These are phyloP conservation scores for Allium sativum DNA, from an alignment of 106 monocot species.

Conservation along the genomic window DNA sequence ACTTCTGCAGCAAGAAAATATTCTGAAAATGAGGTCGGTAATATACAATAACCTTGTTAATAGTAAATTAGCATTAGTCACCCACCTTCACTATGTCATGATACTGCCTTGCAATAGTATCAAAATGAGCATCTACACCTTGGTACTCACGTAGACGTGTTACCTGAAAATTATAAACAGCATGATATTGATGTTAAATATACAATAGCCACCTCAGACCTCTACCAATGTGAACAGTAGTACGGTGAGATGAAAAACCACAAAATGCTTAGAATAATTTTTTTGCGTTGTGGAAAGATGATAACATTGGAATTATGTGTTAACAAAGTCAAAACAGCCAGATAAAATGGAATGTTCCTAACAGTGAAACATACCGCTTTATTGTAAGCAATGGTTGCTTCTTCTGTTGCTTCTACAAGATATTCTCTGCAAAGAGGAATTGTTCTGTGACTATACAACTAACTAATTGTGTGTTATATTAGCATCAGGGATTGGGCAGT, in stretches of 20 bases:
- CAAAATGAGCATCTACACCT: slow-evolving; percentile 97
- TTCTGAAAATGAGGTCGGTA: not conserved
- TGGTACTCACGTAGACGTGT: slow-evolving; percentile 96
- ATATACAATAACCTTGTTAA: not conserved
- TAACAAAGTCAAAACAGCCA: too few relatives aligned
- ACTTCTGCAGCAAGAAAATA: slow-evolving; percentile 39
- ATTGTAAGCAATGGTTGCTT: slow-evolving; percentile 85
- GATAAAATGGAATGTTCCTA: not conserved
- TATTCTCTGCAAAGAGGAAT: slow-evolving; percentile 51
- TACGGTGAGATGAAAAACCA: not conserved
- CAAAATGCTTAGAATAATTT: not conserved
- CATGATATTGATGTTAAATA: not conserved
- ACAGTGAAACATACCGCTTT: slow-evolving; percentile 66
- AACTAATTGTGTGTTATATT: not conserved
- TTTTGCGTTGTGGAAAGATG: too few relatives aligned
- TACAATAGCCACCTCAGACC: not conserved
- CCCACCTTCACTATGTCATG: slow-evolving; percentile 86
- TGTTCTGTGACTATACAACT: not conserved
- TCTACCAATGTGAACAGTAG: not conserved
- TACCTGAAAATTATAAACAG: slow-evolving; percentile 26
- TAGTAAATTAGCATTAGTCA: slow-evolving; percentile 4
- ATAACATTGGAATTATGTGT: too few relatives aligned
- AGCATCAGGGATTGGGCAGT: not conserved
- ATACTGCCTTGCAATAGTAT: slow-evolving; percentile 89
- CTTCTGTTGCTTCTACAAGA: slow-evolving; percentile 92